Percentiles rank a stretch among this genome's conserved stretches.
Conservation (phyloP, 192 early-diverging fungal species). For the Thamnidium elegans region DNA sequence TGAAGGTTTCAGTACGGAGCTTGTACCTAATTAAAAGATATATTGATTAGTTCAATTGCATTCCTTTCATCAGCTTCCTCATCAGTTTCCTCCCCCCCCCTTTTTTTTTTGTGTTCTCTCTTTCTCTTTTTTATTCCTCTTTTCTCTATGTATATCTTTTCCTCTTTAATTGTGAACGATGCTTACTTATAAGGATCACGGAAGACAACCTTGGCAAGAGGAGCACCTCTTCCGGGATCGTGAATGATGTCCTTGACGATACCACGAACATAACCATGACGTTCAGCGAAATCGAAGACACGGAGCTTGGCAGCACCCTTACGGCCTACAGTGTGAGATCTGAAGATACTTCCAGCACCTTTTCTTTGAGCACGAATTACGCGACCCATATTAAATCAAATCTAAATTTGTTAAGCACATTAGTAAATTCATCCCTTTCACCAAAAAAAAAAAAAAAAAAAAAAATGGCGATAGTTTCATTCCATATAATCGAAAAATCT, state of each 20-base stretch:
- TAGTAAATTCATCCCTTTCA: neutral
- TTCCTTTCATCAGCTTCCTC: too few relatives aligned
- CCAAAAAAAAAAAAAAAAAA: neutral
- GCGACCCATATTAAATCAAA: constrained; percentile 80
- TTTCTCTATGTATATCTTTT: too few relatives aligned
- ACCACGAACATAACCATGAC: constrained; percentile 96
- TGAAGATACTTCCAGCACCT: constrained; percentile 95
- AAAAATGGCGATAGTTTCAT: constrained; percentile 8
- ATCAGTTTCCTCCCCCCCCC: too few relatives aligned
- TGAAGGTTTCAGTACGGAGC: constrained; percentile 86
- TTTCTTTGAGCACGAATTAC: constrained; percentile 99
- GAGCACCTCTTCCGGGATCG: constrained; percentile 96
- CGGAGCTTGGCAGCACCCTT: constrained; percentile 96
- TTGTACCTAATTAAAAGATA: constrained; percentile 61
- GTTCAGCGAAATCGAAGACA: constrained; percentile 92
- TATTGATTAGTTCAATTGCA: too few relatives aligned
- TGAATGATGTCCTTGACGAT: constrained; percentile 99
- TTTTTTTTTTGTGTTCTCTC: too few relatives aligned
- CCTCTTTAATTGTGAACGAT: constrained; percentile 12
- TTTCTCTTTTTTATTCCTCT: too few relatives aligned
- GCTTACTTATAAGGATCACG: constrained; percentile 34
- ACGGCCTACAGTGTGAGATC: constrained; percentile 88
- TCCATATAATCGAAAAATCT: neutral
- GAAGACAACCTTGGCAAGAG: constrained; percentile 74
- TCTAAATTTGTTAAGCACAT: neutral